Evolutionary conservation across 306 rosid genomes (phyloP).

Genomic region (Sindora glabra): DNA sequence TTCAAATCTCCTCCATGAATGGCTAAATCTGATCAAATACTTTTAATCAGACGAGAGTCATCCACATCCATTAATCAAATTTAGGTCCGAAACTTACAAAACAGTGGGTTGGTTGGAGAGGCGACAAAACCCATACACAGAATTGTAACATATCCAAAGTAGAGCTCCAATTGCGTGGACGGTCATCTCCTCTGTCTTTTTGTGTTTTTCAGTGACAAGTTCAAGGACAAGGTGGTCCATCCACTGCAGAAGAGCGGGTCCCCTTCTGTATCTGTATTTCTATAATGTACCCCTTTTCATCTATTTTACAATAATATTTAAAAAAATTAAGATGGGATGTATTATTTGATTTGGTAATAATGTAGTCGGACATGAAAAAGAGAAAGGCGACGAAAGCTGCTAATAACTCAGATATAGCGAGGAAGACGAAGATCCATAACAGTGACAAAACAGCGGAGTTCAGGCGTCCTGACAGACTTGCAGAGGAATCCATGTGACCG

Average conservation of each 20-base stretch:
- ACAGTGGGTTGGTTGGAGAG: slow-evolving; percentile 5
- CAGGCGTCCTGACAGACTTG: slow-evolving; percentile 36
- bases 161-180: neutral
- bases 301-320: neutral
- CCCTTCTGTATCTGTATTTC: no score
- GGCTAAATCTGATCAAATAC: no score
- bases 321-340: neutral
- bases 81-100: neutral
- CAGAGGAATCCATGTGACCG: slow-evolving; percentile 92
- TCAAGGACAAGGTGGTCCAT: slow-evolving; percentile 4
- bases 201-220: neutral
- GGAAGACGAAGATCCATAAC: slow-evolving; percentile 37
- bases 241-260: no score
- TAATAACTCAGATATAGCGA: slow-evolving; percentile 41
- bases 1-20: no score
- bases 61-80: neutral
- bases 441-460: slow-evolving; percentile 15
- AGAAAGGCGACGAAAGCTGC: slow-evolving; percentile 50
- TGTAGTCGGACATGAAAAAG: slow-evolving; percentile 48
- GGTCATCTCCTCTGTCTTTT: neutral
- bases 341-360: slow-evolving; percentile 50
- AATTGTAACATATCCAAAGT: neutral
- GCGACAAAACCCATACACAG: neutral
- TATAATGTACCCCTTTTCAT: no score
- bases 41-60: neutral